Evolutionary conservation across 371 early-diverging fungal species (phyloP).

Genomic region (Mortierella sp.): DNA sequence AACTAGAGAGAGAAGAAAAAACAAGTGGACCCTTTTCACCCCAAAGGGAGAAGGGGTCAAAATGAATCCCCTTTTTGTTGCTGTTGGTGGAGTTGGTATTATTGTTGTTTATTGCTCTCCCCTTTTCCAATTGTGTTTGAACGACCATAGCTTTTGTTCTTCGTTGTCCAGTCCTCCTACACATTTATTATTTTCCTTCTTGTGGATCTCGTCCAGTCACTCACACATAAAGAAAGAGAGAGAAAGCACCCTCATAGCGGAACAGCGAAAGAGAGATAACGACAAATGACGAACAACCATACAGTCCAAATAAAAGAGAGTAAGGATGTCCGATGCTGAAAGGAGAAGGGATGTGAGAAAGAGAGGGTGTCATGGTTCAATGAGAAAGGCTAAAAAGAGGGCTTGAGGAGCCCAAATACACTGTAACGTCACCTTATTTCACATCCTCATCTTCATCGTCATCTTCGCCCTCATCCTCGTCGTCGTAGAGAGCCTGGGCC

Average conservation of each 20-base stretch:
- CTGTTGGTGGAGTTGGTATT: no score
- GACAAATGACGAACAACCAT: no score
- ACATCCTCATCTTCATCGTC: not conserved
- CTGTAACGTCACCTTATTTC: not conserved
- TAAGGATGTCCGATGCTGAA: not conserved
- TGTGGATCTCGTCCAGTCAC: not conserved
- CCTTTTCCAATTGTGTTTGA: not conserved
- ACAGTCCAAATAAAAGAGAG: no score
- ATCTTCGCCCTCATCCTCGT: conserved; percentile 13
- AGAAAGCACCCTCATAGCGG: not conserved
- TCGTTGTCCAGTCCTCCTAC: not conserved
- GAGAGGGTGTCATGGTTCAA: not conserved
- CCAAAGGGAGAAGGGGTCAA: not conserved
- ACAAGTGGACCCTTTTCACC: not conserved
- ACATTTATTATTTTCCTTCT: not conserved
- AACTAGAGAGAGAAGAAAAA: not conserved
- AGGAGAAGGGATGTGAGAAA: no score
- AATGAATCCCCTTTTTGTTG: not conserved
- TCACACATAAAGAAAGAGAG: not conserved
- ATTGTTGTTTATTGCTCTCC: not conserved
- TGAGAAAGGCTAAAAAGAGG: not conserved
- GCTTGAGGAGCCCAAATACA: not conserved
- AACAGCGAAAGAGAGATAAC: not conserved
- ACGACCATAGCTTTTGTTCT: not conserved
- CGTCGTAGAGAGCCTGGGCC: conserved; percentile 13